Conservation (phyloP, 2,329 filamentous ascomycete species). For the Ophiocordyceps polyrhachis-furcata region DNA sequence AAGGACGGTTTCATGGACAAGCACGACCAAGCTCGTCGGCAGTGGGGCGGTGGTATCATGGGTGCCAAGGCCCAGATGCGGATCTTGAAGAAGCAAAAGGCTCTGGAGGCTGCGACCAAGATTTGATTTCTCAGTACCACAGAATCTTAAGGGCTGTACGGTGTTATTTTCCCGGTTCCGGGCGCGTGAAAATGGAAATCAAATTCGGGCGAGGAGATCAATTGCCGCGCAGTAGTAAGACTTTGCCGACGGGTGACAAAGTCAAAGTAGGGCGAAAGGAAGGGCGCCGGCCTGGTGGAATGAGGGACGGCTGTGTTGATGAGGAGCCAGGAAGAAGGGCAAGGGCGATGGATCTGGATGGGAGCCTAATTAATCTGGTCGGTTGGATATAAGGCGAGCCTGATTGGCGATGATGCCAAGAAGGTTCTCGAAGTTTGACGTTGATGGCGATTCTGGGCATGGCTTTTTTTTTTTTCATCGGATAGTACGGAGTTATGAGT, state of each 20-base stretch:
- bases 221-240: not conserved
- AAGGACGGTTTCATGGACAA: slow-evolving; percentile 98
- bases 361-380: too few species aligned
- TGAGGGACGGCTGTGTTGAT: not conserved
- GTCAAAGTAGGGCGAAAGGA: not conserved
- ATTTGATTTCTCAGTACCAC: slow-evolving; percentile 41
- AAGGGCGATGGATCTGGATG: too few species aligned
- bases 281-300: not conserved
- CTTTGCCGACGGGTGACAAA: not conserved
- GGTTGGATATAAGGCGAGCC: too few species aligned
- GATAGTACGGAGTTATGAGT: too few species aligned
- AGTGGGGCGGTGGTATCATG: slow-evolving; percentile 99
- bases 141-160: not conserved
- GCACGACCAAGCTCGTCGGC: slow-evolving; percentile 75
- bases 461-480: too few species aligned
- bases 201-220: not conserved
- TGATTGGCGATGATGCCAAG: too few species aligned
- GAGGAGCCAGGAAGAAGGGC: not conserved
- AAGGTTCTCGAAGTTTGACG: too few species aligned
- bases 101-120: slow-evolving; percentile 87
- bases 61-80: slow-evolving; percentile 73
- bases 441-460: too few species aligned
- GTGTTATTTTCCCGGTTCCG: not conserved
- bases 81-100: slow-evolving; percentile 79
- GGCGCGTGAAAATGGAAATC: not conserved